Conservation (phyloP, 164 flowering plant species). For the Annona cherimola region DNA sequence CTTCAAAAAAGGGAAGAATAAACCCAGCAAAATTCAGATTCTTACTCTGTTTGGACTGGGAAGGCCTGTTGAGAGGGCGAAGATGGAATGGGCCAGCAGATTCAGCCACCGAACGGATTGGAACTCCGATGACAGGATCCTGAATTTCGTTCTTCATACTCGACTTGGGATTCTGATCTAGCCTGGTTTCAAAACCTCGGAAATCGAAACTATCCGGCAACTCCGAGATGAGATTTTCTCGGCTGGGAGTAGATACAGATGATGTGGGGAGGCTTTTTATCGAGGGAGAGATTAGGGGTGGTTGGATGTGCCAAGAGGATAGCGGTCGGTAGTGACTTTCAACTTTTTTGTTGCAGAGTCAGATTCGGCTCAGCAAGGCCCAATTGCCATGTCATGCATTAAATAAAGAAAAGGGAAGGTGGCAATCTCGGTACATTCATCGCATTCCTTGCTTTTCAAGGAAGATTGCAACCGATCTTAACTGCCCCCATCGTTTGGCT, state of each 20-base stretch:
- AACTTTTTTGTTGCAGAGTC: conserved; percentile 15
- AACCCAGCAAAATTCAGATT: too few species aligned
- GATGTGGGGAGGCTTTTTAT: background rate
- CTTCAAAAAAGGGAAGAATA: background rate
- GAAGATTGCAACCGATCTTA: background rate
- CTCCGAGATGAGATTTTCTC: background rate
- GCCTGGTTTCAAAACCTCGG: background rate
- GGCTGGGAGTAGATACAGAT: background rate
- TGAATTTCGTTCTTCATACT: conserved; percentile 6
- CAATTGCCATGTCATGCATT: background rate
- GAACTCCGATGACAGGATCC: conserved; percentile 10
- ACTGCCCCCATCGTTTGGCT: background rate
- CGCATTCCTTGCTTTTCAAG: background rate
- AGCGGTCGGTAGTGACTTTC: background rate
- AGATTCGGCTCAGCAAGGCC: conserved; percentile 10
- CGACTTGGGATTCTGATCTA: background rate
- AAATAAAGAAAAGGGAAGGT: conserved; percentile 1
- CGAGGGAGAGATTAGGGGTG: background rate
- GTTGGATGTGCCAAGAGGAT: background rate
- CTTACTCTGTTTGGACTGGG: conserved; percentile 11
- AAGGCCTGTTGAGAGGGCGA: conserved; percentile 5
- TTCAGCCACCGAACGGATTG: background rate
- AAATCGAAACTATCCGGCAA: background rate
- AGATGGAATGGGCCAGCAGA: conserved; percentile 1
- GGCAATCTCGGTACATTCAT: background rate